Conservation (phyloP, 441 rosid species). For the Hura crepitans region DNA sequence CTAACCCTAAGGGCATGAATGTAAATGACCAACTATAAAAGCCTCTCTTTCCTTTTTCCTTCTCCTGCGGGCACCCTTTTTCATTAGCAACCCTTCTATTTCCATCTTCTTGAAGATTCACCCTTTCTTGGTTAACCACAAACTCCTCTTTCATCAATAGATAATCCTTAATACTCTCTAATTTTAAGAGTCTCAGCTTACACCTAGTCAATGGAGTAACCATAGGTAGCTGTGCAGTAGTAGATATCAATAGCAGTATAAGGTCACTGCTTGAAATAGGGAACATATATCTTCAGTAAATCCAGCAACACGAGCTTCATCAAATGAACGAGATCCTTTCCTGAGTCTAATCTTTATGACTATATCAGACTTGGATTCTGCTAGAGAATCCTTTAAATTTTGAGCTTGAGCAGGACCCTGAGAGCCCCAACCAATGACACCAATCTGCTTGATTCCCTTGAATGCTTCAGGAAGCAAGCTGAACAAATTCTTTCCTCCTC, state of each 20-base stretch:
- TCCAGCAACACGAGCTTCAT: constrained; percentile 82
- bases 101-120: no score
- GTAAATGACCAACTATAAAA: no score
- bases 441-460: constrained; percentile 83
- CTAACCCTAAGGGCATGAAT: no score
- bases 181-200: no score
- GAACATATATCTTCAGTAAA: constrained; percentile 76
- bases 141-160: no score
- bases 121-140: no score
- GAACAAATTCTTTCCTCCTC: constrained; percentile 88
- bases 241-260: constrained; percentile 75
- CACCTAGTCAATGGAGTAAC: no score
- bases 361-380: constrained; percentile 73
- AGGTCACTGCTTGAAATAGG: constrained; percentile 92
- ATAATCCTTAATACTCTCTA: no score
- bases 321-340: constrained; percentile 77
- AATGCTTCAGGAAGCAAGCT: constrained; percentile 68
- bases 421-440: constrained; percentile 93
- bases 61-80: no score
- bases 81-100: no score
- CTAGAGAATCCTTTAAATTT: constrained; percentile 82
- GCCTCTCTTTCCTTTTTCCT: no score
- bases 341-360: constrained; percentile 76
- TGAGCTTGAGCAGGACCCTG: constrained; percentile 96
- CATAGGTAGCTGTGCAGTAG: constrained; percentile 94